Evolutionary conservation across 2,329 filamentous ascomycete species (phyloP).

Genomic region (Sarocladiaceae sp.): DNA sequence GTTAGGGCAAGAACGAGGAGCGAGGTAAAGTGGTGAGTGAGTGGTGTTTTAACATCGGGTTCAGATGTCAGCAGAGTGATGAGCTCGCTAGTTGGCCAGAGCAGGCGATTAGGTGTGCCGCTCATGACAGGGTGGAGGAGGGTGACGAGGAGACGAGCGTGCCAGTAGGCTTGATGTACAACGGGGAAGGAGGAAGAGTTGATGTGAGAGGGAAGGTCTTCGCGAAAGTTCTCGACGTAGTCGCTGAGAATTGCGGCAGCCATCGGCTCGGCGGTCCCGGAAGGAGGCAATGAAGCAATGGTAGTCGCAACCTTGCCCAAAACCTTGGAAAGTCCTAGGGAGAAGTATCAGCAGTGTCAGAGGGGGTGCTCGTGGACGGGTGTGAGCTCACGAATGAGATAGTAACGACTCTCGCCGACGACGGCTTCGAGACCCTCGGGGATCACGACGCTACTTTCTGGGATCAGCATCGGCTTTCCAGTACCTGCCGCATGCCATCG

Average conservation of each 20-base stretch:
- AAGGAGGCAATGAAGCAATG: constrained; percentile 30
- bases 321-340: constrained; percentile 51
- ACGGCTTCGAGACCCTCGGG: constrained; percentile 54
- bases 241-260: constrained; percentile 24
- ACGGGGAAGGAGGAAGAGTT: constrained; percentile 49
- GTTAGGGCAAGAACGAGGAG: constrained; percentile 57
- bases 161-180: constrained; percentile 67
- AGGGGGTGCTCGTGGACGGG: constrained; percentile 13
- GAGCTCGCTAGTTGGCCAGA: constrained; percentile 57
- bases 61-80: constrained; percentile 54
- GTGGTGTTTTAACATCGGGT: constrained; percentile 52
- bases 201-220: constrained; percentile 55
- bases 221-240: constrained; percentile 57
- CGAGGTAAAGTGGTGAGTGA: constrained; percentile 64
- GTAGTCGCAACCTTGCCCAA: constrained; percentile 38
- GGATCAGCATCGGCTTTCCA: constrained; percentile 58
- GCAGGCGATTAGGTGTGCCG: constrained; percentile 50
- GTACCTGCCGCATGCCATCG: constrained; percentile 69
- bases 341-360: not conserved
- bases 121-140: constrained; percentile 47
- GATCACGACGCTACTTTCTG: constrained; percentile 57
- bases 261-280: constrained; percentile 18
- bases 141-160: constrained; percentile 60
- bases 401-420: constrained; percentile 60
- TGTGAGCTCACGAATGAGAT: constrained; percentile 56